Evolutionary conservation across 768 basidiomycete genomes (phyloP).

Genomic region (Lactarius vividus): DNA sequence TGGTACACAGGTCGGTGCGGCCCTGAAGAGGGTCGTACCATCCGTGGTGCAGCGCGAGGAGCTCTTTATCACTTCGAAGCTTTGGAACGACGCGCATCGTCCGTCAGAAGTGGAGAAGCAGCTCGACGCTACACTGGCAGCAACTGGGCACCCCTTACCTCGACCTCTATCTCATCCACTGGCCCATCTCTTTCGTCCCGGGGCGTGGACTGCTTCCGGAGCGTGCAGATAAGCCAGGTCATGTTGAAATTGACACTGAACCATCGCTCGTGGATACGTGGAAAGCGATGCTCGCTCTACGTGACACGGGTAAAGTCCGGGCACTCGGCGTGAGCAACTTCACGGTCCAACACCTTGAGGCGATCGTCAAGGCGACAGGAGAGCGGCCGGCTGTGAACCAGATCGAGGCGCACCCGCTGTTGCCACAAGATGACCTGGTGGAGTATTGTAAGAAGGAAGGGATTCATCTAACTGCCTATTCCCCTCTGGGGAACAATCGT

Average conservation of each 20-base stretch:
- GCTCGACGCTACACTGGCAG: slow-evolving; percentile 69
- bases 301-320: slow-evolving; percentile 65
- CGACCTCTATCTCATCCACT: slow-evolving; percentile 81
- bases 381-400: slow-evolving; percentile 79
- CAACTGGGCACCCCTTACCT: slow-evolving; percentile 75
- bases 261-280: slow-evolving; percentile 75
- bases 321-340: slow-evolving; percentile 85
- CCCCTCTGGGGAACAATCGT: slow-evolving; percentile 81
- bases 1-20: slow-evolving; percentile 52
- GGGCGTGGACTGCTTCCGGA: slow-evolving; percentile 52
- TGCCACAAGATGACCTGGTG: slow-evolving; percentile 72
- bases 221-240: slow-evolving; percentile 44
- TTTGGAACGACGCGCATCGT: slow-evolving; percentile 76
- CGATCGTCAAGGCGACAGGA: slow-evolving; percentile 64
- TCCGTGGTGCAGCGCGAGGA: slow-evolving; percentile 77
- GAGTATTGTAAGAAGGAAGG: slow-evolving; percentile 64
- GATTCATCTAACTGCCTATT: slow-evolving; percentile 69
- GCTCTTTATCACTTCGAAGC: slow-evolving; percentile 77
- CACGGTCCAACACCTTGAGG: slow-evolving; percentile 59
- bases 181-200: slow-evolving; percentile 69
- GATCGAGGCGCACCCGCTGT: slow-evolving; percentile 78
- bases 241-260: slow-evolving; percentile 53
- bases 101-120: slow-evolving; percentile 67
- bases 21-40: slow-evolving; percentile 73
- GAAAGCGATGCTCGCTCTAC: slow-evolving; percentile 73